A percentile compares a stretch with the other conserved stretches of the same genome.
Conservation (phyloP, 202 grass and related monocot species). For the Cymbopogon flexuosus region DNA sequence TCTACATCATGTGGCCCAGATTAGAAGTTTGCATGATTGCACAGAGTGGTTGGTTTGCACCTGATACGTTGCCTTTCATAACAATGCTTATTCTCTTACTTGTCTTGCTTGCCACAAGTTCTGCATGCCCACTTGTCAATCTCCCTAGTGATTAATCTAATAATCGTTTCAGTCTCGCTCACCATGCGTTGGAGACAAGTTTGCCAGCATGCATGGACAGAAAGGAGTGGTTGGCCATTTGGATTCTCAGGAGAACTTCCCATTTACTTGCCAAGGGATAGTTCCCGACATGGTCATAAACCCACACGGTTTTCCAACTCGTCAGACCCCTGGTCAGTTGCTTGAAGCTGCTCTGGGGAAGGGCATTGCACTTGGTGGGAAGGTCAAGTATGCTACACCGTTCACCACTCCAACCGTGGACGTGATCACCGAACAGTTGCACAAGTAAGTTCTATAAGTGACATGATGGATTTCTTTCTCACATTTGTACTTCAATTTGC, state of each 20-base stretch:
- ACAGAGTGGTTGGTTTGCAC: too few species aligned
- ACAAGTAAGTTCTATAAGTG: slow-evolving; percentile 45
- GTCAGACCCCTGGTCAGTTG: slow-evolving; percentile 86
- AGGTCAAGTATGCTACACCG: slow-evolving; percentile 55
- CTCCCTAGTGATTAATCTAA: not conserved
- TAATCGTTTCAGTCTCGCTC: slow-evolving; percentile 44
- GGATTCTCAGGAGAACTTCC: slow-evolving; percentile 87
- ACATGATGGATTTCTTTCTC: too few species aligned
- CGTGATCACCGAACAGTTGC: slow-evolving; percentile 69
- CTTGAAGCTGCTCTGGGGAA: slow-evolving; percentile 89
- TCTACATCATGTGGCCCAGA: too few species aligned
- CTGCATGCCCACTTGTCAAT: too few species aligned
- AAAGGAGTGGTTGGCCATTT: slow-evolving; percentile 82
- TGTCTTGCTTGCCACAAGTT: not conserved
- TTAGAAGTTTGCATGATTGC: too few species aligned
- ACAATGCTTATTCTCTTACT: not conserved
- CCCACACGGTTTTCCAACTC: slow-evolving; percentile 74
- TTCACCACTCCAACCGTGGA: slow-evolving; percentile 69
- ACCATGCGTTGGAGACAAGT: slow-evolving; percentile 74
- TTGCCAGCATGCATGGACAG: slow-evolving; percentile 88
- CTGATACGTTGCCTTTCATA: not conserved
- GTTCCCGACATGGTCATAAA: slow-evolving; percentile 94
- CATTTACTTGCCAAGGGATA: slow-evolving; percentile 77
- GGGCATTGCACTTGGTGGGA: slow-evolving; percentile 56
- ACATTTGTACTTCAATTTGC: too few species aligned